Evolutionary conservation across 129 eudicot species (phyloP), one percentile per base, ranked within the genome.

Genomic region (Artemisia tridentata): DNA sequence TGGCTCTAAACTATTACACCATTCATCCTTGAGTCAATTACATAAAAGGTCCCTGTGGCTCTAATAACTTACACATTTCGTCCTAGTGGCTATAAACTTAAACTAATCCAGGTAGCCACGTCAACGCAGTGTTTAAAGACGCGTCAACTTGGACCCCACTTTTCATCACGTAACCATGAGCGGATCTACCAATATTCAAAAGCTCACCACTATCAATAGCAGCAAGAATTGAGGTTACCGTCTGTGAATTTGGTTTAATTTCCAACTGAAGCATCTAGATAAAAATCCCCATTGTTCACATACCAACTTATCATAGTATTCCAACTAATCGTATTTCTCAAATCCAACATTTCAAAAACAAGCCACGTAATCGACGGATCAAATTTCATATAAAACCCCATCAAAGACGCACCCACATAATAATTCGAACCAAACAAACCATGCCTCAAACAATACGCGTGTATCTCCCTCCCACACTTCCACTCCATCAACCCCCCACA

Each of bases 251-350:
- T n/a, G 86, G 86, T 46, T 63, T 78, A 45, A 78, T 20, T 58
- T 68, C 73, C 72, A 73, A 71, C 18, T 77, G 75, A 18, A 51
- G 66, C 88, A 83, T 80, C 76, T 64, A 50, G 67, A 29, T 46
- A 46, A 66, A 5, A 57, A 73, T 86, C 69, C 52, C 80, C 84
- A 20, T 57, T 63, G 51, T 75, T 71, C 71, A 80, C 66, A 74
- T 47, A 80, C 69, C 84, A 88, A 50, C 52, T 77, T 23, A 86
- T 78, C 84, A 86, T 74, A 11, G 80, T 76, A 62, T 86, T 86
- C 91, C 91, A 86, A 71, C 78, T 78, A 43, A 86, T 73, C 7
- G 77, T 79, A 67, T 80, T 86, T 77, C 75, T 86, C 53, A 52
- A 67, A 61, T 12, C 78, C 84, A 83, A 25, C 46, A 31, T 73